Base-by-base conservation (phyloP, 129 eudicot species). In the Daucus carota region DNA sequence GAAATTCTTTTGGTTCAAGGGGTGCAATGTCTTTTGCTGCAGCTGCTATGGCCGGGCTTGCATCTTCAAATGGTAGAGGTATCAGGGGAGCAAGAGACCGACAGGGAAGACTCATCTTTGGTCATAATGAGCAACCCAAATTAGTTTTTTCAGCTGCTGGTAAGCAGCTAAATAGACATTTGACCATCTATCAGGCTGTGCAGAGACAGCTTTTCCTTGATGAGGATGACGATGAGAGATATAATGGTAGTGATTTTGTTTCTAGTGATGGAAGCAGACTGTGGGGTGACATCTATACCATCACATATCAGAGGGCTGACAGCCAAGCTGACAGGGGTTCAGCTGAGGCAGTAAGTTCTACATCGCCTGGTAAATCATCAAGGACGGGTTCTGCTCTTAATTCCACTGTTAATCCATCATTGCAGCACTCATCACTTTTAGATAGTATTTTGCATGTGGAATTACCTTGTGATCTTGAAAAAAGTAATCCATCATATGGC, bases 11-110 rank as follows among this genome's bases (percentile, higher is more conserved):
- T 72, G 94, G 92, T 73, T 87, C 99, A 75, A 91, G 97, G 79
- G 96, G 99, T 80, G 88, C 97, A 76, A 89, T 95, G 99, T 95
- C 99, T 15, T 95, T 95, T 88, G 99, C 99, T 72, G 99, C 99
- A 66, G 99, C 99, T 40, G 96, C 99, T 43, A 94, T 94, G 99
- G 96, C 93, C 72, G 99, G 99, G 54, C 92, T 94, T 75, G 85
- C 96, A 45, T 86, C 98, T 26, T 89, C 96, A 38, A 94, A 94
- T 68, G 89, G 87, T 69, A 86, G 97, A 83, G 97, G 96, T 34
- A 38, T 83, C 14, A 83, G 88, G 81, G 97, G 92, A 41, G 85
- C 87, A 43, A 79, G 96, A 75, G 97, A 94, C 75, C 86, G 89
- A 17, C 89, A 84, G 11, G 97, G 97, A 44, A 87, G 88, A 8